A percentile compares a stretch with the other conserved stretches of the same genome.
Evolutionary conservation across 2,329 filamentous ascomycete species (phyloP).

Genomic region (Xylaria sp.): DNA sequence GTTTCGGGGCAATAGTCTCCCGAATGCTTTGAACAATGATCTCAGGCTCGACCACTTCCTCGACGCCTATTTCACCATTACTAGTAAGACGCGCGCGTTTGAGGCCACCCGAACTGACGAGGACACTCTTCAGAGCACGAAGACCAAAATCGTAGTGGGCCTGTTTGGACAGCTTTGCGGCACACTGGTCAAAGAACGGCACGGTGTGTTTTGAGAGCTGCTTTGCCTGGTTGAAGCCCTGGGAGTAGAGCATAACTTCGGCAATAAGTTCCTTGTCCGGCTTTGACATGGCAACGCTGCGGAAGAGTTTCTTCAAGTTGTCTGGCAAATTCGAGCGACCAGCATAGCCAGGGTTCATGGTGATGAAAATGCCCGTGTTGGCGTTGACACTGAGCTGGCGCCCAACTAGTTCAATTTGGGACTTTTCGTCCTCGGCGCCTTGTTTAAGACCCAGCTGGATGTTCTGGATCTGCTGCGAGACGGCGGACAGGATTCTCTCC

Average conservation of each 20-base stretch:
- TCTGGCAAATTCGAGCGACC: conserved; percentile 97
- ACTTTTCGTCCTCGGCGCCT: conserved; percentile 75
- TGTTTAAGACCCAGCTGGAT: conserved; percentile 95
- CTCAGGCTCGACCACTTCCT: conserved; percentile 84
- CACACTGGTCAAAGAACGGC: conserved; percentile 95
- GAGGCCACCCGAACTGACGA: conserved; percentile 94
- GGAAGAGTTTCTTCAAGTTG: conserved; percentile 99
- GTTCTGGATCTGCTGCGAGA: conserved; percentile 99
- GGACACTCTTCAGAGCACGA: conserved; percentile 95
- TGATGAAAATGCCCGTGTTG: conserved; percentile 99
- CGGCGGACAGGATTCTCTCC: conserved; percentile 94
- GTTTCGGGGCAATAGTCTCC: conserved; percentile 96
- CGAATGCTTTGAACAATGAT: conserved; percentile 98
- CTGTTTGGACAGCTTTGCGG: conserved; percentile 83
- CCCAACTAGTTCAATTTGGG: conserved; percentile 92
- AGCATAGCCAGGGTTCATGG: conserved; percentile 99
- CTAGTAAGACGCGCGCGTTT: conserved; percentile 79
- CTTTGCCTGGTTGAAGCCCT: conserved; percentile 97
- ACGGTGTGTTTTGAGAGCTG: conserved; percentile 92
- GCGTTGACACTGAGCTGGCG: conserved; percentile 86
- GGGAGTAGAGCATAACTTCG: conserved; percentile 99
- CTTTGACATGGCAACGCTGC: conserved; percentile 99
- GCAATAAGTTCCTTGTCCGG: conserved; percentile 99
- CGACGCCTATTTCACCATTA: conserved; percentile 60
- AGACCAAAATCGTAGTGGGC: conserved; percentile 99